A percentile compares a stretch with the other conserved stretches of the same genome.
Conservation (phyloP, 2,329 filamentous ascomycete species). For the Fusarium acutatum region DNA sequence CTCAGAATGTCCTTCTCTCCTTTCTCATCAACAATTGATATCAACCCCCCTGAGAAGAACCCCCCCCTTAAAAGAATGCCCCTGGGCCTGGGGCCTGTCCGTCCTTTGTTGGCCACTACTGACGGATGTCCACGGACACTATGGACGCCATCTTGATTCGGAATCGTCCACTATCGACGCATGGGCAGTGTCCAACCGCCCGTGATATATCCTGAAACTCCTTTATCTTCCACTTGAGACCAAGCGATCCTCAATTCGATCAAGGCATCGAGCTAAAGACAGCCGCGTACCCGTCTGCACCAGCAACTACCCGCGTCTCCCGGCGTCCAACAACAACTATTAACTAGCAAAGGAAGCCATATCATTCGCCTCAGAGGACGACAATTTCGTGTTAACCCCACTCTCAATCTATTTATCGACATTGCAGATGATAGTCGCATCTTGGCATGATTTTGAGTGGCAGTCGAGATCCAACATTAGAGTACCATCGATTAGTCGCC, state of each 20-base stretch:
- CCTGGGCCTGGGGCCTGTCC: background rate
- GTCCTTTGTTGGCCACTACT: background rate
- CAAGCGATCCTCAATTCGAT: background rate
- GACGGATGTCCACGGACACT: background rate
- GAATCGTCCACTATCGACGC: constrained; percentile 6
- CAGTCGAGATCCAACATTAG: background rate
- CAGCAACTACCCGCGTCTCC: constrained; percentile 7
- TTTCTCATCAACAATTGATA: background rate
- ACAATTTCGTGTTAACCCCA: constrained; percentile 9
- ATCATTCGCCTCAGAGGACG: background rate
- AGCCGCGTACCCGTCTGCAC: constrained; percentile 23
- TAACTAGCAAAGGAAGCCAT: background rate
- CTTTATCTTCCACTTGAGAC: constrained; percentile 2
- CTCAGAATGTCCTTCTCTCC: background rate
- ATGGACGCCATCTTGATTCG: constrained; percentile 10
- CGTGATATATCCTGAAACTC: constrained; percentile 27
- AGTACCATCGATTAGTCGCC: constrained; percentile 18
- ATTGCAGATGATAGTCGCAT: constrained; percentile 26
- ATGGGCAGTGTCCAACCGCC: background rate
- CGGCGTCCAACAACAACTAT: background rate
- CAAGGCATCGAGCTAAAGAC: constrained; percentile 21
- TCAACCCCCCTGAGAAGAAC: background rate
- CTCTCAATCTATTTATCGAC: constrained; percentile 20
- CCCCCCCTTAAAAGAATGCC: background rate
- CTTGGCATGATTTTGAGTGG: constrained; percentile 8